Evolutionary conservation across 257 asterid species (phyloP), one percentile per base, ranked within the genome.

Genomic region (Scutellaria minor): DNA sequence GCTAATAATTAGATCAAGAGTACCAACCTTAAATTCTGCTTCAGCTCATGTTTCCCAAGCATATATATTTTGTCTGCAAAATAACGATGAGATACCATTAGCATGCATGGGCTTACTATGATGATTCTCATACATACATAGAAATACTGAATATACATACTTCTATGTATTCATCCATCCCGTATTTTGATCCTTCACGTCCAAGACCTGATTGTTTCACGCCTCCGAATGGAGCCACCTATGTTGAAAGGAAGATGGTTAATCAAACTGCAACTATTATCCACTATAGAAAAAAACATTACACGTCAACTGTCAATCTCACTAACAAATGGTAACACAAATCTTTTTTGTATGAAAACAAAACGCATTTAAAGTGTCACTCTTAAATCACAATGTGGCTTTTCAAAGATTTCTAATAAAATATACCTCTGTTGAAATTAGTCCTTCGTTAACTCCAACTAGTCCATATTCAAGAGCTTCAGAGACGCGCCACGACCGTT

Each of bases 161-260:
- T 75, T 95, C 99, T 31, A 92, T 83, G 78, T 84, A 95, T 65
- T 95, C 99, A 70, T 95, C 98, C 85, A 92, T 80, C 77, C 98
- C 99, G 10, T 95, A 95, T 75, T 92, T 92, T 31, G 99, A 95
- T 77, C 99, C 99, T 84, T 92, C 98, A 8, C 97, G 95, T 71
- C 99, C 99, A 73, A 95, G 96, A 52, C 97, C 99, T 7, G 97
- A 95, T 77, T 95, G 96, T 75, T 95, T 95, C 87, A 91, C 75
- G 9, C 99, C 99, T 39, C 98, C 97, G 55, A 92, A 92, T 70
- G 98, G 99, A 72, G 98, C 97, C 78, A 95, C 96, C 98, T 92
- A 64, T 64, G 58, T 42, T 27, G 22, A 64, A 42, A 50, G 65
- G 69, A 72, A 53, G 46, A 73, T 66, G 52, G 46, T 46, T 48